These are phyloP conservation scores for Pleurozium schreberi DNA, from an alignment of 225 moss, liverwort and hornwort species.

Conservation along the genomic window DNA sequence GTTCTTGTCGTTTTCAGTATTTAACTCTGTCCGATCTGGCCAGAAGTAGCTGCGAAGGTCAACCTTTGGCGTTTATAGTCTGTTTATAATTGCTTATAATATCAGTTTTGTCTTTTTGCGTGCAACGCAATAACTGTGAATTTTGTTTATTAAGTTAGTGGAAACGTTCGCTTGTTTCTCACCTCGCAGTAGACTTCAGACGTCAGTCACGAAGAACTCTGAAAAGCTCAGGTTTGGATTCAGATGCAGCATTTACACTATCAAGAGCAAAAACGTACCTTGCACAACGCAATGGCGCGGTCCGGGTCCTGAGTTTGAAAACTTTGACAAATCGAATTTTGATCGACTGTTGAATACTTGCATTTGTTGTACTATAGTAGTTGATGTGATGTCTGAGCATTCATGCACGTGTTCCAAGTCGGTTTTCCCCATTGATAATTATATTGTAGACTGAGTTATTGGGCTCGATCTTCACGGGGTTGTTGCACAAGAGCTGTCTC, in stretches of 20 bases:
- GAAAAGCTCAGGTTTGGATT: background rate
- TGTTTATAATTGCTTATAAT: background rate
- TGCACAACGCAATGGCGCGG: background rate
- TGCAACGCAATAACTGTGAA: background rate
- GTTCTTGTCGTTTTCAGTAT: background rate
- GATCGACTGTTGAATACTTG: background rate
- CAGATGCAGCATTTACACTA: background rate
- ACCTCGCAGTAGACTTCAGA: background rate
- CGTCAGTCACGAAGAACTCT: background rate
- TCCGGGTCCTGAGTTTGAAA: background rate
- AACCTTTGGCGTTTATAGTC: background rate
- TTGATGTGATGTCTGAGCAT: too few species aligned
- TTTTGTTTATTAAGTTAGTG: background rate
- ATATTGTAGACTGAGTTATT: background rate
- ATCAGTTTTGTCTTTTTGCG: background rate
- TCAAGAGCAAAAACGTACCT: background rate
- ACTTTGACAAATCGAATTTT: background rate
- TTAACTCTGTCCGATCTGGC: background rate
- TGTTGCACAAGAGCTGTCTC: conserved; percentile 18
- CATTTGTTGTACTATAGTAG: background rate
- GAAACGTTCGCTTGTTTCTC: background rate
- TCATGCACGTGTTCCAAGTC: background rate
- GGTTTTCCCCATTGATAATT: background rate
- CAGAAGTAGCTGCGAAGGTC: background rate
- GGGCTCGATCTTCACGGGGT: conserved; percentile 24